Percentiles rank a stretch among this genome's conserved stretches.
Conservation (phyloP, 2,329 filamentous ascomycete species). For the Ophiostoma populinum region DNA sequence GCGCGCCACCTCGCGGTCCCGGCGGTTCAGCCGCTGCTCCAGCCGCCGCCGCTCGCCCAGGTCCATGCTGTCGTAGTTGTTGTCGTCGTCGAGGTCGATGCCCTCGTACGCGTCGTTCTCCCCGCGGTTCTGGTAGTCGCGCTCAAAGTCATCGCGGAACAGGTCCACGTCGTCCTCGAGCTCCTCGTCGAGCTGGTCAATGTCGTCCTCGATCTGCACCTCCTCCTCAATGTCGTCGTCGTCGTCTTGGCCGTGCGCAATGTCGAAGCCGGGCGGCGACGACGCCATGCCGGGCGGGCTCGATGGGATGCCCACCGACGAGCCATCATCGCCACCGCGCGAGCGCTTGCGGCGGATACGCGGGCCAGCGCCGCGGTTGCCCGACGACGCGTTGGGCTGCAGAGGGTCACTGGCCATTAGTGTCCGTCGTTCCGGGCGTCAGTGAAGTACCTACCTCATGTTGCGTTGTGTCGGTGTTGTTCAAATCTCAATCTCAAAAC, state of each 20-base stretch:
- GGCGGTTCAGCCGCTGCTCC: conserved; percentile 54
- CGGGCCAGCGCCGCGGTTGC: conserved; percentile 52
- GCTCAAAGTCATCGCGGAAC: conserved; percentile 56
- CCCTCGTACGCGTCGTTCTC: conserved; percentile 54
- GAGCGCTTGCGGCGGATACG: conserved; percentile 37
- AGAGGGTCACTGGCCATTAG: conserved; percentile 54
- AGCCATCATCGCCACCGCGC: conserved; percentile 32
- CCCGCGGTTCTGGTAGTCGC: conserved; percentile 50
- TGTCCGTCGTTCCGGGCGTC: no score
- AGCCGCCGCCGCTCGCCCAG: conserved; percentile 49
- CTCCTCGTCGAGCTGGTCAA: conserved; percentile 65
- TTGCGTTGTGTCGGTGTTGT: background rate
- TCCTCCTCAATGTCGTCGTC: conserved; percentile 59
- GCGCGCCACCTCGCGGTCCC: conserved; percentile 55
- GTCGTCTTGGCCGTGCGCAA: conserved; percentile 45
- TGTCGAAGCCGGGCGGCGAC: conserved; percentile 44
- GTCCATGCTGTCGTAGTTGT: conserved; percentile 54
- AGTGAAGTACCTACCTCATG: background rate
- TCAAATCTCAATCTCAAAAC: background rate
- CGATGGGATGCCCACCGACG: conserved; percentile 33
- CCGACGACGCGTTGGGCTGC: conserved; percentile 63
- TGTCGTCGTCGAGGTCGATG: conserved; percentile 60
- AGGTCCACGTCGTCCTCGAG: conserved; percentile 68
- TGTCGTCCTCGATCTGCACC: conserved; percentile 52
- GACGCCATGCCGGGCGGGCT: conserved; percentile 53